These are phyloP conservation scores for Solanum lycopersicoides DNA, from an alignment of 257 asterid genomes.

Conservation along the genomic window DNA sequence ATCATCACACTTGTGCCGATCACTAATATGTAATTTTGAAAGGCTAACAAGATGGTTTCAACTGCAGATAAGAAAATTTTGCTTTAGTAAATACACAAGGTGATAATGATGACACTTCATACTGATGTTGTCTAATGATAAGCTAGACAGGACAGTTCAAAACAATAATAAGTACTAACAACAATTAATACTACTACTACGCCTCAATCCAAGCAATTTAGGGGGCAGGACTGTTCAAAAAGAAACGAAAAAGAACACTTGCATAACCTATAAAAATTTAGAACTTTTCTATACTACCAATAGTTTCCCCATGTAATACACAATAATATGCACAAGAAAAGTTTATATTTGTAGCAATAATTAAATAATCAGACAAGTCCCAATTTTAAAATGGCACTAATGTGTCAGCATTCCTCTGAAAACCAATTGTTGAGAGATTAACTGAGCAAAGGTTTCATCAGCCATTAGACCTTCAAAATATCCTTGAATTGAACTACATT, in stretches of 20 bases:
- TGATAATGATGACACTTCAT: not conserved
- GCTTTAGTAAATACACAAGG: not conserved
- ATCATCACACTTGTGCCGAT: constrained; percentile 95
- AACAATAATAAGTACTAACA: not conserved
- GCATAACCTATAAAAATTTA: not conserved
- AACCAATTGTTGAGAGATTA: not conserved
- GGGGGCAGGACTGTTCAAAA: not conserved
- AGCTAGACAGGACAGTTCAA: not conserved
- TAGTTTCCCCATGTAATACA: not conserved
- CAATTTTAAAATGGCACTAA: not conserved
- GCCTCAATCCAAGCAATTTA: not conserved
- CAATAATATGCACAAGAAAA: not conserved
- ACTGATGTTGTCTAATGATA: not conserved
- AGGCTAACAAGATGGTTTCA: constrained; percentile 89
- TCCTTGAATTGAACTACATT: not conserved
- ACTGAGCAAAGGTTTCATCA: not conserved
- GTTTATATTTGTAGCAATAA: not conserved
- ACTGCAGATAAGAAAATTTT: constrained; percentile 43
- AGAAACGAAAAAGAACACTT: not conserved
- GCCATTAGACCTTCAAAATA: not conserved
- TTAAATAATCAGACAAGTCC: not conserved
- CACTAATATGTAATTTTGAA: constrained; percentile 87
- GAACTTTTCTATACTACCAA: not conserved
- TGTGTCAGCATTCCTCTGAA: not conserved
- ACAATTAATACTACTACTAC: not conserved